phyloP scores from a whole-genome alignment of 352 stramenopile species.

The Stephanocyclus meneghinianus region DNA sequence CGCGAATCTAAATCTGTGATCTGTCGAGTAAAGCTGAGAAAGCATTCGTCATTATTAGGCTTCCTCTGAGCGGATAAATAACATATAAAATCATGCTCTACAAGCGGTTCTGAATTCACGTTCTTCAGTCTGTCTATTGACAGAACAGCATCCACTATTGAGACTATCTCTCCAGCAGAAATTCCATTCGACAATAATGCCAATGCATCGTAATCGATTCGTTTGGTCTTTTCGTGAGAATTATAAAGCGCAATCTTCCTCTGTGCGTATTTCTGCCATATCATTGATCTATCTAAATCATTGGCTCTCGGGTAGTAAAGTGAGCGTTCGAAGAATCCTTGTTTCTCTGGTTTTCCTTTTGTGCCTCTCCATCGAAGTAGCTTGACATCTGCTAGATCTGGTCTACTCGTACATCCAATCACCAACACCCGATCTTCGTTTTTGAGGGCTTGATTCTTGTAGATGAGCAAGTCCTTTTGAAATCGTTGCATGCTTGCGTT shows the following conservation, averaged over 20 bases:
- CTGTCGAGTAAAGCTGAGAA: slow-evolving; percentile 33
- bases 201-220: slow-evolving; percentile 26
- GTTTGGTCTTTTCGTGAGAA: not conserved
- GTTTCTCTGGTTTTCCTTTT: slow-evolving; percentile 54
- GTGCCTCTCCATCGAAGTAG: slow-evolving; percentile 76
- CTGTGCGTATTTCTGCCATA: slow-evolving; percentile 87
- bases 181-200: slow-evolving; percentile 26
- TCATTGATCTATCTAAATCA: slow-evolving; percentile 87
- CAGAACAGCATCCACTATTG: slow-evolving; percentile 18
- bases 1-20: slow-evolving; percentile 27
- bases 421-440: slow-evolving; percentile 89
- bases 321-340: slow-evolving; percentile 91
- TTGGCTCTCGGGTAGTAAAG: slow-evolving; percentile 90
- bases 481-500: slow-evolving; percentile 85
- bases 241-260: slow-evolving; percentile 54
- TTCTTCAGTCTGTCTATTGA: slow-evolving; percentile 25
- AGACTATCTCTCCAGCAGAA: slow-evolving; percentile 26
- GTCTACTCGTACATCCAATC: slow-evolving; percentile 87
- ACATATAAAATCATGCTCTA: slow-evolving; percentile 29
- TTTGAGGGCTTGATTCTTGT: slow-evolving; percentile 88
- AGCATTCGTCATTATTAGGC: slow-evolving; percentile 11
- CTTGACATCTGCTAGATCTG: slow-evolving; percentile 85
- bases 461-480: slow-evolving; percentile 91
- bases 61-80: slow-evolving; percentile 10
- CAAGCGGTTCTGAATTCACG: slow-evolving; percentile 8